These are phyloP conservation scores for Zopfia rhizophila DNA, from an alignment of 2,329 filamentous ascomycete genomes.

Conservation along the genomic window DNA sequence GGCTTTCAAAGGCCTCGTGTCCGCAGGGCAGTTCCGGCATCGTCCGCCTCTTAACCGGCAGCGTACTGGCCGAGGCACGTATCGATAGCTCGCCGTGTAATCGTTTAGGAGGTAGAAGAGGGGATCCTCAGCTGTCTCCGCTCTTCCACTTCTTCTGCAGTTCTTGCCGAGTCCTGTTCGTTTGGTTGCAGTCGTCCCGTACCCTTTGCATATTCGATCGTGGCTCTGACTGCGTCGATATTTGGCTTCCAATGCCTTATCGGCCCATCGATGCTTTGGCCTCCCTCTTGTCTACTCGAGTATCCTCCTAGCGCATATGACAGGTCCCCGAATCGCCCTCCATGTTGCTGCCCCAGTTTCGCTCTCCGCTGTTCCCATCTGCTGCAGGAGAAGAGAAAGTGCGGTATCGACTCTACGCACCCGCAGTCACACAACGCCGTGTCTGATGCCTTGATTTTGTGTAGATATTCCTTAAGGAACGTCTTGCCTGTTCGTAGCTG, in stretches of 20 bases:
- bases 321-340: no score
- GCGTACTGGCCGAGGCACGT: conserved; percentile 10
- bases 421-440: not conserved
- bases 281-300: not conserved
- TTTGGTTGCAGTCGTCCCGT: no score
- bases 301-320: not conserved
- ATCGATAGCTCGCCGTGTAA: no score
- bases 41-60: conserved; percentile 23
- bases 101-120: not conserved
- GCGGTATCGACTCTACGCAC: not conserved
- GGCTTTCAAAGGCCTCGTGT: conserved; percentile 13
- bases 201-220: not conserved
- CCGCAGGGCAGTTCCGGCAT: conserved; percentile 23
- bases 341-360: not conserved
- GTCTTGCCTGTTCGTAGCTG: no score
- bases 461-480: no score
- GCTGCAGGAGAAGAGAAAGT: no score
- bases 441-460: no score
- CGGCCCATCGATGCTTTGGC: not conserved
- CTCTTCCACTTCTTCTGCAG: no score
- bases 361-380: not conserved
- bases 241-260: not conserved
- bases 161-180: no score
- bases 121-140: no score
- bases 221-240: not conserved